A percentile compares a stretch with the other conserved stretches of the same genome.
These are phyloP conservation scores for Jamesozyma rosinii DNA, from an alignment of 805 yeast species.

Conservation along the genomic window DNA sequence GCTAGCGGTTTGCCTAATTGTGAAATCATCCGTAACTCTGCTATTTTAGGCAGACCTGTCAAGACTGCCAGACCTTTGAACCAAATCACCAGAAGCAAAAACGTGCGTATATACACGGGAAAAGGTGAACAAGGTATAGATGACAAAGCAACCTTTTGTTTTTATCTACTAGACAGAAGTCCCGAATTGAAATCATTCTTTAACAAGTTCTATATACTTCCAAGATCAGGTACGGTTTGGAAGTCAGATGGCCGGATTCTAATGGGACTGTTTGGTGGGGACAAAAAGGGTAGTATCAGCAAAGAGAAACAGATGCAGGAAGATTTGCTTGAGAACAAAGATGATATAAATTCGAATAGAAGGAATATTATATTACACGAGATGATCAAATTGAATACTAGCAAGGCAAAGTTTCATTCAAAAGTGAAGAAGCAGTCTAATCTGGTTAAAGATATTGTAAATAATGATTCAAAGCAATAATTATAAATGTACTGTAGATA, in stretches of 20 bases:
- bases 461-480: neutral
- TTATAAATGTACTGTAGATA: too few species aligned
- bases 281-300: neutral
- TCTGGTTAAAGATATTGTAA: conserved; percentile 6
- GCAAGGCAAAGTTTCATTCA: conserved; percentile 16
- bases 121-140: conserved; percentile 26
- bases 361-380: conserved; percentile 8
- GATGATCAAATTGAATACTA: conserved; percentile 12
- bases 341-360: neutral
- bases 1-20: conserved; percentile 12
- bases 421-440: neutral
- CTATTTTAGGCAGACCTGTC: conserved; percentile 14
- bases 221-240: conserved; percentile 26
- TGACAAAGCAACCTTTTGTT: conserved; percentile 23
- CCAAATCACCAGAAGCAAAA: conserved; percentile 13
- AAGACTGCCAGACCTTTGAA: conserved; percentile 8
- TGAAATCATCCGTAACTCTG: conserved; percentile 19
- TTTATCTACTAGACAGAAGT: conserved; percentile 17
- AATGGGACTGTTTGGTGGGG: conserved; percentile 24
- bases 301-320: neutral
- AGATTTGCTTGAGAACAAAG: neutral
- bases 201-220: conserved; percentile 20
- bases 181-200: conserved; percentile 9
- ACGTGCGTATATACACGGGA: conserved; percentile 23
- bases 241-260: conserved; percentile 25